Conservation (phyloP, 2,329 filamentous ascomycete genomes). For the Colletotrichum destructivum region DNA sequence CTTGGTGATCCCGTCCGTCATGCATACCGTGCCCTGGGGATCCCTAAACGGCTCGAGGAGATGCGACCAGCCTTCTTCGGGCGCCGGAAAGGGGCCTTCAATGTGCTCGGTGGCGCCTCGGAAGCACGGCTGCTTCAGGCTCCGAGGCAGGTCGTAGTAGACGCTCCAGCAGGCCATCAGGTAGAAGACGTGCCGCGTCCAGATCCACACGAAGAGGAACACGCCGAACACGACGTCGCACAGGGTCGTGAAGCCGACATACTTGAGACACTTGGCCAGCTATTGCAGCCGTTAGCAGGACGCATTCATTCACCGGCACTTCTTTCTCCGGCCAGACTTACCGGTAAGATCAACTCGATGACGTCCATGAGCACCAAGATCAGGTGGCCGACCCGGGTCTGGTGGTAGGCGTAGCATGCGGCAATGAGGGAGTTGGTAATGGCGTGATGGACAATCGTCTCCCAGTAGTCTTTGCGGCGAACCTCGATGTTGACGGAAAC, state of each 20-base stretch:
- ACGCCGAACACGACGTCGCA: constrained; percentile 22
- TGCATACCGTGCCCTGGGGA: constrained; percentile 3
- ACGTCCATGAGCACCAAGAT: constrained; percentile 22
- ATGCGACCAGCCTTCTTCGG: constrained; percentile 6
- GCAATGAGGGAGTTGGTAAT: constrained; percentile 16
- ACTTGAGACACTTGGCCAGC: constrained; percentile 16
- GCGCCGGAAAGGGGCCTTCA: neutral
- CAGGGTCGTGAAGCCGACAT: constrained; percentile 14
- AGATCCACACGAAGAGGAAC: constrained; percentile 16
- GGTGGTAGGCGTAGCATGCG: constrained; percentile 20
- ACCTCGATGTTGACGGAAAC: constrained; percentile 28
- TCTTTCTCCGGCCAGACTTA: neutral
- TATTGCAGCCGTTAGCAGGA: neutral
- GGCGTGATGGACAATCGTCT: constrained; percentile 13
- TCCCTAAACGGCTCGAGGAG: constrained; percentile 15
- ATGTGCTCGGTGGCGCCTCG: neutral
- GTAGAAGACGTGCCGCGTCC: constrained; percentile 17
- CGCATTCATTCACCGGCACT: too few species aligned
- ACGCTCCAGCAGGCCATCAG: constrained; percentile 23
- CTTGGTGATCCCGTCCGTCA: constrained; percentile 3
- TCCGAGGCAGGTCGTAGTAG: constrained; percentile 13
- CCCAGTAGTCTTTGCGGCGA: constrained; percentile 16
- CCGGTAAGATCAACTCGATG: constrained; percentile 17
- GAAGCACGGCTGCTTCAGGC: constrained; percentile 6
- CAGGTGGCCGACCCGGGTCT: constrained; percentile 16